These are phyloP conservation scores for Hymenoscyphus occultus DNA, from an alignment of 2,329 filamentous ascomycete genomes.

Conservation along the genomic window DNA sequence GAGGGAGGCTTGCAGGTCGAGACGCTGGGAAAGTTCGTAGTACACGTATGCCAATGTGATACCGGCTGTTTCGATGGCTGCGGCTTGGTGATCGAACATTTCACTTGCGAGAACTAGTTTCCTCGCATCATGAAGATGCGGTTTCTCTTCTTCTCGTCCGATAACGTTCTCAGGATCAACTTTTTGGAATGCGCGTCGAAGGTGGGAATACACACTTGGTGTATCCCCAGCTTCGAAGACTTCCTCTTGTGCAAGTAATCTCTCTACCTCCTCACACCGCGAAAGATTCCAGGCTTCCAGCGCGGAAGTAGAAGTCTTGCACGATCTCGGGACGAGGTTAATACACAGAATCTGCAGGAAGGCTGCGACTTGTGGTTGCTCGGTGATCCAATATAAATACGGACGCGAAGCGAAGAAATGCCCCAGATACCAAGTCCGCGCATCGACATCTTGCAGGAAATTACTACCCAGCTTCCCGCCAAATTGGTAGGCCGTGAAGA, in stretches of 20 bases:
- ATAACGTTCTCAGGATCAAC: slow-evolving; percentile 36
- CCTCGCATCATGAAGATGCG: background rate
- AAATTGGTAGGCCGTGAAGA: slow-evolving; percentile 72
- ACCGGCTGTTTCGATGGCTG: slow-evolving; percentile 75
- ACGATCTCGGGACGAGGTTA: slow-evolving; percentile 62
- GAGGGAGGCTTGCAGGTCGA: slow-evolving; percentile 41
- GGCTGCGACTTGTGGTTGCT: slow-evolving; percentile 59
- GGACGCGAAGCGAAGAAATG: background rate
- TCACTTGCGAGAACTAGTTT: slow-evolving; percentile 62
- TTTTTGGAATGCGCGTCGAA: slow-evolving; percentile 38
- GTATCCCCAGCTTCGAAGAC: background rate
- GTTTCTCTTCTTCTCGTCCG: background rate
- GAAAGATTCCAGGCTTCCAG: slow-evolving; percentile 65
- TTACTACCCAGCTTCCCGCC: slow-evolving; percentile 61
- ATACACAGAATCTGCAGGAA: slow-evolving; percentile 53
- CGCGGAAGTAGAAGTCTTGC: slow-evolving; percentile 62
- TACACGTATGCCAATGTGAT: slow-evolving; percentile 63
- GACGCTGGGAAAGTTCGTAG: slow-evolving; percentile 53
- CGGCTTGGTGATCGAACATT: slow-evolving; percentile 71
- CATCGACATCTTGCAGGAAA: slow-evolving; percentile 59
- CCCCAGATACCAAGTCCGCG: slow-evolving; percentile 47
- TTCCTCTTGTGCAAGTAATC: background rate
- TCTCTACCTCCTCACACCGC: slow-evolving; percentile 41
- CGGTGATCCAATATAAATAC: slow-evolving; percentile 72
- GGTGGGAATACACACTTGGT: slow-evolving; percentile 14